Percentiles rank a stretch among this genome's conserved stretches.
phyloP scores from a whole-genome alignment of 768 basidiomycete species.

The Arthromyces matolae region DNA sequence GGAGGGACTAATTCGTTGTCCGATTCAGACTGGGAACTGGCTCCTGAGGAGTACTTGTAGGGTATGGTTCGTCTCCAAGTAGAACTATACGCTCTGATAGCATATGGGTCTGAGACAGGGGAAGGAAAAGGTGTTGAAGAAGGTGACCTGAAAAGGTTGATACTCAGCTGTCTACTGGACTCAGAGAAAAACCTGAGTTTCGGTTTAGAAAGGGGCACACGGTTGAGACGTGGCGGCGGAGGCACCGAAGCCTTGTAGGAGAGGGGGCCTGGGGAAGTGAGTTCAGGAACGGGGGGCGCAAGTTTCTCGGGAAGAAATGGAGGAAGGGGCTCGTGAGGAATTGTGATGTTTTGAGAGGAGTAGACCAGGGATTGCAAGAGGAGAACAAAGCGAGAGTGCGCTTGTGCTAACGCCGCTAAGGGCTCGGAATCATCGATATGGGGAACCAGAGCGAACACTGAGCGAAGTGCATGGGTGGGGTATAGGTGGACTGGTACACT shows the following conservation, averaged over 20 bases:
- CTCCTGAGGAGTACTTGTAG: conserved; percentile 7
- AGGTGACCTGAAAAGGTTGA: conserved; percentile 32
- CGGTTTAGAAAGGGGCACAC: conserved; percentile 6
- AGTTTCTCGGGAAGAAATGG: conserved; percentile 30
- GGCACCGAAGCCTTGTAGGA: conserved; percentile 35
- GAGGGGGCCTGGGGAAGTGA: conserved; percentile 74
- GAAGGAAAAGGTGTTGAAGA: conserved; percentile 35
- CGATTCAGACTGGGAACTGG: conserved; percentile 4
- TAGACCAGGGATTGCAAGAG: conserved; percentile 71
- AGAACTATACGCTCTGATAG: conserved; percentile 43
- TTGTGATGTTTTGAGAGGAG: conserved; percentile 43
- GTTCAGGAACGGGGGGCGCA: conserved; percentile 43
- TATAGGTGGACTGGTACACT: conserved; percentile 63
- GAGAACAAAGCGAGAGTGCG: conserved; percentile 74
- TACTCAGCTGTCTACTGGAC: conserved; percentile 28
- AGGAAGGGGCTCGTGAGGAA: conserved; percentile 37
- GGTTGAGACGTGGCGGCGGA: conserved; percentile 10
- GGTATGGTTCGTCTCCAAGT: conserved; percentile 43
- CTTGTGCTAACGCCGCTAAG: conserved; percentile 48
- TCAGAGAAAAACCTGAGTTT: conserved; percentile 1
- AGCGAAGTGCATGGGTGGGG: conserved; percentile 60
- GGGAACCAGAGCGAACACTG: conserved; percentile 38
- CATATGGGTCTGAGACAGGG: conserved; percentile 42
- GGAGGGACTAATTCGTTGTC: conserved; percentile 14
- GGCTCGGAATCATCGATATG: conserved; percentile 30